Conservation (phyloP, 108 stramenopile species). For the Pseudonitzschia pungens region DNA sequence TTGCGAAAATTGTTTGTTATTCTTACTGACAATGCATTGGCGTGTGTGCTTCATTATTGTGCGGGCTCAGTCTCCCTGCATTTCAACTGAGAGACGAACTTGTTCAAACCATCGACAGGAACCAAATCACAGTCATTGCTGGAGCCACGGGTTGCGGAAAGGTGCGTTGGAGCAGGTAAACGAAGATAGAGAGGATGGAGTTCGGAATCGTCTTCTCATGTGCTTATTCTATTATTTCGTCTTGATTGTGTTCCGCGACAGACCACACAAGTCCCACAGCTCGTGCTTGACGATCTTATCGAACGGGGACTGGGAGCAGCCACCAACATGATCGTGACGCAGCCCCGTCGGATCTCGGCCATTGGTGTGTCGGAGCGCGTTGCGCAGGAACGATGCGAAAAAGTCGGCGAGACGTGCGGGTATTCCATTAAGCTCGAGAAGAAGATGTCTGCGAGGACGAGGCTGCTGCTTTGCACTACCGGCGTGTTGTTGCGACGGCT, state of each 20-base stretch:
- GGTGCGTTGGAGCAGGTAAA: not conserved
- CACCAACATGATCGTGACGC: conserved; percentile 87
- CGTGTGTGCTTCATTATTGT: not conserved
- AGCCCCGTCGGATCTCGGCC: conserved; percentile 90
- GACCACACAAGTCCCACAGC: conserved; percentile 69
- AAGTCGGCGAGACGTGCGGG: conserved; percentile 78
- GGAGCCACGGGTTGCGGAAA: conserved; percentile 89
- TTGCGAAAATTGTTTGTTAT: no score
- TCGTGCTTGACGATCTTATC: conserved; percentile 85
- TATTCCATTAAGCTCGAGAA: conserved; percentile 89
- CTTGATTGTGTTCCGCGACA: conserved; percentile 3
- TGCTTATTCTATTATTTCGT: not conserved
- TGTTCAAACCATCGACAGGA: conserved; percentile 51
- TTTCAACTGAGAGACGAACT: conserved; percentile 56
- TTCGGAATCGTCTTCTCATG: no score
- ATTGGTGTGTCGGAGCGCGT: conserved; percentile 91
- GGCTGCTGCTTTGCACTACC: conserved; percentile 87
- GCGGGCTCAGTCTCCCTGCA: conserved; percentile 53
- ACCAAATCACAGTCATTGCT: conserved; percentile 68
- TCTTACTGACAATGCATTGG: no score
- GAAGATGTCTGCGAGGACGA: conserved; percentile 58
- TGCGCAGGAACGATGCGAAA: conserved; percentile 79
- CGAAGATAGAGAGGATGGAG: no score
- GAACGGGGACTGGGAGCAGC: conserved; percentile 60
- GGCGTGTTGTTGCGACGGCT: conserved; percentile 86